Conservation (phyloP, 2,329 filamentous ascomycete genomes). For the Aspergillus pseudotamarii region DNA sequence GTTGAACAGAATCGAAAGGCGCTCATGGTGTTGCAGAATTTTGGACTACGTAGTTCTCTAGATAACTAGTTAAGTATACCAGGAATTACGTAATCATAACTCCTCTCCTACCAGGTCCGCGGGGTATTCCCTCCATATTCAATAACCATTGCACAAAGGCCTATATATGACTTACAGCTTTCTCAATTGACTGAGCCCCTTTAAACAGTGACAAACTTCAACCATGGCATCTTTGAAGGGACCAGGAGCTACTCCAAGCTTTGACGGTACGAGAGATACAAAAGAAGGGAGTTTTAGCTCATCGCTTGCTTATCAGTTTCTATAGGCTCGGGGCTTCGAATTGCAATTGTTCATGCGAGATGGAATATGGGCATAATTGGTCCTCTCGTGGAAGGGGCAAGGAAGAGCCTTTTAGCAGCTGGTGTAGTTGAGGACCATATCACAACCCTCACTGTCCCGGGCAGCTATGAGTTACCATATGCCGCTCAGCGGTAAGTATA, state of each 20-base stretch:
- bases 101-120: background rate
- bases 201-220: slow-evolving; percentile 5
- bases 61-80: too few species aligned
- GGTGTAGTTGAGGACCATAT: slow-evolving; percentile 90
- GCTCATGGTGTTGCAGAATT: too few species aligned
- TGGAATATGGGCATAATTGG: slow-evolving; percentile 93
- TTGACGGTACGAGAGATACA: slow-evolving; percentile 54
- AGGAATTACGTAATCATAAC: background rate
- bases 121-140: background rate
- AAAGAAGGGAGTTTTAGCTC: background rate
- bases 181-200: background rate
- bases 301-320: slow-evolving; percentile 17
- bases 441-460: slow-evolving; percentile 84
- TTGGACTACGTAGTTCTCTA: too few species aligned
- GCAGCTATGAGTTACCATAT: slow-evolving; percentile 91
- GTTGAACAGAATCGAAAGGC: too few species aligned
- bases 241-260: slow-evolving; percentile 59
- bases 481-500: slow-evolving; percentile 74
- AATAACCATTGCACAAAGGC: background rate
- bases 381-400: slow-evolving; percentile 78
- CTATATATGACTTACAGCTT: background rate
- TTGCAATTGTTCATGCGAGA: slow-evolving; percentile 93
- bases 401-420: slow-evolving; percentile 72
- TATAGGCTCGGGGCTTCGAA: slow-evolving; percentile 71
- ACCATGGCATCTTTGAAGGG: slow-evolving; percentile 63